These are phyloP conservation scores for Datura wrightii DNA, from an alignment of 257 asterid genomes.

Conservation along the genomic window DNA sequence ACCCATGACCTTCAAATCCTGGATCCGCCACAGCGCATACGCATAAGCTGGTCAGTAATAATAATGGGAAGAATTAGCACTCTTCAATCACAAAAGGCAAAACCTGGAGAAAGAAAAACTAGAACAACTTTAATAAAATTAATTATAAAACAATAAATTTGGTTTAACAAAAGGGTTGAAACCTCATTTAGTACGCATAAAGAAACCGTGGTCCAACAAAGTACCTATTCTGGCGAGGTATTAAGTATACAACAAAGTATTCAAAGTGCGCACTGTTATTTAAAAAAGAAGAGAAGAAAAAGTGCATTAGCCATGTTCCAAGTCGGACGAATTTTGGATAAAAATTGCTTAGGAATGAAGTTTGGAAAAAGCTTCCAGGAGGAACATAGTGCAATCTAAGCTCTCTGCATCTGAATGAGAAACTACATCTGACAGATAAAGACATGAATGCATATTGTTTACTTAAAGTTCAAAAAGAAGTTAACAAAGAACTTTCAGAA, in stretches of 20 bases:
- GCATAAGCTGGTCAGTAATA: no score
- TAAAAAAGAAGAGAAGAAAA: neutral
- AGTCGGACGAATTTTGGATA: conserved; percentile 25
- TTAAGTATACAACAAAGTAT: neutral
- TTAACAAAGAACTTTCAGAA: conserved; percentile 41
- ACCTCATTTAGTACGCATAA: neutral
- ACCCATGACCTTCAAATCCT: no score
- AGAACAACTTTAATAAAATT: neutral
- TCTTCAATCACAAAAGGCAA: neutral
- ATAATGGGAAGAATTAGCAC: no score
- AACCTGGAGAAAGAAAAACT: neutral
- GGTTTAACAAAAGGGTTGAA: neutral
- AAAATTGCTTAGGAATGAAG: conserved; percentile 80
- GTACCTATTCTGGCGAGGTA: neutral
- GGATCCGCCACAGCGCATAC: no score
- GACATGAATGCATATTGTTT: conserved; percentile 30
- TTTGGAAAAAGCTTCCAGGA: conserved; percentile 46
- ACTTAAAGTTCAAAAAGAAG: conserved; percentile 34
- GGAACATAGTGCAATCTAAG: conserved; percentile 28
- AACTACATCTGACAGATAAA: conserved; percentile 40
- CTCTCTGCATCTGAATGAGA: conserved; percentile 16
- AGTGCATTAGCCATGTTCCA: conserved; percentile 14
- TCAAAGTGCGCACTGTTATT: neutral
- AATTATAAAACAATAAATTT: neutral
- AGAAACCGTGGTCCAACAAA: neutral